Conservation (phyloP, 108 stramenopile genomes). For the Pseudonitzschia multiseries region DNA sequence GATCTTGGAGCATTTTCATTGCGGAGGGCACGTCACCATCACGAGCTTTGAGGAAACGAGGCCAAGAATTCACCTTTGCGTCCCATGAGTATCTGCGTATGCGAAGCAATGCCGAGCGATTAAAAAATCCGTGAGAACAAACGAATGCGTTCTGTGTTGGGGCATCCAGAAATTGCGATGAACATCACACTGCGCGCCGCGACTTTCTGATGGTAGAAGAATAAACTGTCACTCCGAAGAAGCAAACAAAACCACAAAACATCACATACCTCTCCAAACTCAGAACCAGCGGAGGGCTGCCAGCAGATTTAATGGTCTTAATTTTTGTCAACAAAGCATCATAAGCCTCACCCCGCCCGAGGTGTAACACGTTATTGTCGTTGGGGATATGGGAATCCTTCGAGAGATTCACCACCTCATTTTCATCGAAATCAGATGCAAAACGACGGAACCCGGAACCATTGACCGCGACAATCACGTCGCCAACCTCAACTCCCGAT, state of each 20-base stretch:
- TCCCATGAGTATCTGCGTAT: conserved; percentile 60
- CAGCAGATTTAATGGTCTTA: conserved; percentile 50
- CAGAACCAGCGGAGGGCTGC: conserved; percentile 52
- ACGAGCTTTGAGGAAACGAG: conserved; percentile 68
- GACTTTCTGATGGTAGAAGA: neutral
- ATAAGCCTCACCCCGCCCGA: conserved; percentile 44
- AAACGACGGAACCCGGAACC: conserved; percentile 73
- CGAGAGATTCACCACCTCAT: conserved; percentile 53
- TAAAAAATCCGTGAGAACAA: neutral
- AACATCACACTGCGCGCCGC: neutral
- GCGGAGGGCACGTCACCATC: conserved; percentile 73
- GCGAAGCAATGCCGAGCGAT: neutral
- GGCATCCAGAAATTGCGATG: neutral
- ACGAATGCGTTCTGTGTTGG: neutral
- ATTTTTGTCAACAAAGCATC: conserved; percentile 51
- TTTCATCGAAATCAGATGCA: conserved; percentile 71
- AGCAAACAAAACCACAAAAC: neutral
- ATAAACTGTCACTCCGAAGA: neutral
- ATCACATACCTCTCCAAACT: conserved; percentile 48
- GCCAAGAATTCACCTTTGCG: conserved; percentile 76
- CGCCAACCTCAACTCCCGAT: conserved; percentile 64
- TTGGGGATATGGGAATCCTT: conserved; percentile 26
- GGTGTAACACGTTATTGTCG: conserved; percentile 26
- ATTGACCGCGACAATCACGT: conserved; percentile 77
- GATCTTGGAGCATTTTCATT: conserved; percentile 75